Evolutionary conservation across 768 basidiomycete species (phyloP).

Genomic region (Phylloporus arenicola): DNA sequence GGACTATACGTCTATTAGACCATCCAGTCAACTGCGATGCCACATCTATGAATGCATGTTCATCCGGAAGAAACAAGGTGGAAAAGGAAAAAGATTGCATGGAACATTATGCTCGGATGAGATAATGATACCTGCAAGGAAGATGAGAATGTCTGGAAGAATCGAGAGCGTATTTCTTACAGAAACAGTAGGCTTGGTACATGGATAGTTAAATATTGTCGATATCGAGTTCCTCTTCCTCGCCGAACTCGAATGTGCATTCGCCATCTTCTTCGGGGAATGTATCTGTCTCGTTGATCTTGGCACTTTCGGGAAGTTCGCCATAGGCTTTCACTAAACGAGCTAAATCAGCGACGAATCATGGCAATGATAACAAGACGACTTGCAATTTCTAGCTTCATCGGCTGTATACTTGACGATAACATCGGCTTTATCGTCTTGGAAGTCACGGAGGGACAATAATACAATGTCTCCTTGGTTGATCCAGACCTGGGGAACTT

Average conservation of each 20-base stretch:
- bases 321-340: slow-evolving; percentile 89
- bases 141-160: slow-evolving; percentile 1
- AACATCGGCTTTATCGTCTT: slow-evolving; percentile 98
- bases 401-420: slow-evolving; percentile 99
- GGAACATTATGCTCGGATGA: slow-evolving; percentile 8
- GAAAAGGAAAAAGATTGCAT: slow-evolving; percentile 1
- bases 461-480: slow-evolving; percentile 97
- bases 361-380: background rate
- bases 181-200: slow-evolving; percentile 7
- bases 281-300: slow-evolving; percentile 94
- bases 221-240: slow-evolving; percentile 84
- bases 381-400: slow-evolving; percentile 76
- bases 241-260: slow-evolving; percentile 86
- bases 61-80: slow-evolving; percentile 11
- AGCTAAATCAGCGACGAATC: slow-evolving; percentile 8
- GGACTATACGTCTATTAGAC: slow-evolving; percentile 7
- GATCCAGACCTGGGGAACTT: slow-evolving; percentile 81
- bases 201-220: slow-evolving; percentile 66
- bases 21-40: slow-evolving; percentile 13
- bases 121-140: slow-evolving; percentile 9
- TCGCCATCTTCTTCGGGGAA: slow-evolving; percentile 90
- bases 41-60: slow-evolving; percentile 23
- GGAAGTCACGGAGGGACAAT: slow-evolving; percentile 94
- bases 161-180: slow-evolving; percentile 10
- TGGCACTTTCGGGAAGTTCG: slow-evolving; percentile 92